Evolutionary conservation across 257 asterid species (phyloP), one percentile per base, ranked within the genome.

Genomic region (Plantago ovata): DNA sequence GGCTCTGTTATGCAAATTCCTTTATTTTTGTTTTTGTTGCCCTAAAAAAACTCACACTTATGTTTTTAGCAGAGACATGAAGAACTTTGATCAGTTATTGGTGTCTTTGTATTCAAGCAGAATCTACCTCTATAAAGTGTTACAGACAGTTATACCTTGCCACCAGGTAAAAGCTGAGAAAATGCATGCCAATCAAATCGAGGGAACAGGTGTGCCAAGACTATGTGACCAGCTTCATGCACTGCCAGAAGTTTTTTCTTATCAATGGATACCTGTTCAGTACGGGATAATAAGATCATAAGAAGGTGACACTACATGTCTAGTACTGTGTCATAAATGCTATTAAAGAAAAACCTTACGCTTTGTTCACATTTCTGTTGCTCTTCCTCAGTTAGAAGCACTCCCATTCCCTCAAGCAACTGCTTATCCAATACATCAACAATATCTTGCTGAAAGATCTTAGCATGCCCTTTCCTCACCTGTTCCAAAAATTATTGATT

Each of bases 321-420:
- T 8, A 50, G 5, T 15, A 49, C n/a, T 22, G 16, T 22, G 28
- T 50, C n/a, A 52, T 50, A 23, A 36, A 73, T 55, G 63, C 61
- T 53, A 44, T 21, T 43, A n/a, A n/a, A 45, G 69, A 45, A 66
- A 79, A 54, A 70, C 48, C 84, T 56, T 81, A 92, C 98, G 66
- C 77, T 86, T 73, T 76, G 85, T 81, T 89, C 96, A 60, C 83
- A 73, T 76, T 88, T 92, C 73, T 73, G 98, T 74, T 82, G 98
- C 79, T 92, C 97, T 77, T 92, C 98, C 83, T 92, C 97, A 4
- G 98, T 92, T 73, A 92, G 89, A 74, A 92, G 98, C 68, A 88
- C 98, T 16, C 98, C 97, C 98, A 92, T 88, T 38, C 98, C 98
- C 79, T 92, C 98, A 36, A 92, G 98, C 79, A 92, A 77, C 73